A percentile compares a stretch with the other conserved stretches of the same genome.
These are phyloP conservation scores for Penicillium sp. DNA, from an alignment of 2,329 filamentous ascomycete species.

Conservation along the genomic window DNA sequence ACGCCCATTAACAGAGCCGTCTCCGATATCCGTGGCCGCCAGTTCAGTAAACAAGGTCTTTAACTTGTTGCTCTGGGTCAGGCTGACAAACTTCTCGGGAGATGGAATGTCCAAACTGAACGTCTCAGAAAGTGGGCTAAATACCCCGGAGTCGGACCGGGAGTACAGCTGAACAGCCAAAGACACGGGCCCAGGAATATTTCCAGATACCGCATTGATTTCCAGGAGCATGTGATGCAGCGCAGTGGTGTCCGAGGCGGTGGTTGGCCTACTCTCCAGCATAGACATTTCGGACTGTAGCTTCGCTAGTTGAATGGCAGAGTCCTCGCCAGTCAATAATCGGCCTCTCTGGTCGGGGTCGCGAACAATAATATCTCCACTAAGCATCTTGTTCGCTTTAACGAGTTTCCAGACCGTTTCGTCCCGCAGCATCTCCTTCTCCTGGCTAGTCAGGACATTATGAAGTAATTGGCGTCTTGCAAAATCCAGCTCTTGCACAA, in stretches of 20 bases:
- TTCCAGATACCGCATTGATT: slow-evolving; percentile 76
- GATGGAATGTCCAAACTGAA: slow-evolving; percentile 77
- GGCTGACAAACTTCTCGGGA: slow-evolving; percentile 66
- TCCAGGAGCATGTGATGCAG: slow-evolving; percentile 82
- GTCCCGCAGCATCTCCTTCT: slow-evolving; percentile 77
- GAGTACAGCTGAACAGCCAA: slow-evolving; percentile 76
- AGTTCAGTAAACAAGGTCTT: slow-evolving; percentile 88
- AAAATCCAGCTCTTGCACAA: slow-evolving; percentile 81
- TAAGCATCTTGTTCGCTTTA: slow-evolving; percentile 88
- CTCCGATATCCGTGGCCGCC: slow-evolving; percentile 70
- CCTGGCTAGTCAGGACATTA: slow-evolving; percentile 84
- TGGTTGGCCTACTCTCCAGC: slow-evolving; percentile 75
- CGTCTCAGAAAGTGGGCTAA: slow-evolving; percentile 74
- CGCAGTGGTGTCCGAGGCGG: slow-evolving; percentile 65
- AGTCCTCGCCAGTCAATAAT: slow-evolving; percentile 87
- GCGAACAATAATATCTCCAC: slow-evolving; percentile 89
- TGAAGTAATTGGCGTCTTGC: slow-evolving; percentile 88
- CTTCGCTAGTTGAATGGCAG: slow-evolving; percentile 84
- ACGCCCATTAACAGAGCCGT: slow-evolving; percentile 60
- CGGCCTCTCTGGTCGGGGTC: slow-evolving; percentile 81
- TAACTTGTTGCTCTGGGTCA: slow-evolving; percentile 66
- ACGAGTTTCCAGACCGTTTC: slow-evolving; percentile 95
- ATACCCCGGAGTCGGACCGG: slow-evolving; percentile 63
- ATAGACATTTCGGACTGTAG: slow-evolving; percentile 96
- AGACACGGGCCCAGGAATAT: slow-evolving; percentile 71